Evolutionary conservation across 1,284 basidiomycete species (phyloP), one percentile per base, ranked within the genome.

Genomic region (Baeospora myosura): DNA sequence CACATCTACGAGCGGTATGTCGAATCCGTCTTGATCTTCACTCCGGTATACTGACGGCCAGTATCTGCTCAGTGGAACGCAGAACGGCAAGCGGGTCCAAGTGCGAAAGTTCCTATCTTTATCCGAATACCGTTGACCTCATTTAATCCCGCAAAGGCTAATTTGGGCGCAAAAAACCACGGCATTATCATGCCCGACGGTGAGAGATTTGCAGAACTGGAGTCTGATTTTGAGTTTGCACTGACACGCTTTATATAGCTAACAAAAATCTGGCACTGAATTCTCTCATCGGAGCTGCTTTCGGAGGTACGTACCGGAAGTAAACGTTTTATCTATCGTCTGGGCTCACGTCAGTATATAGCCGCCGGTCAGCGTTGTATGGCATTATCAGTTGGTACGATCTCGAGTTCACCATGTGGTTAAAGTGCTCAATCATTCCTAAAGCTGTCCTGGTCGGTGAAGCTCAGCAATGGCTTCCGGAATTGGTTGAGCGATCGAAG

Each of bases 331-430:
- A 3, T 17, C 16, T 10, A 4, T 4, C n/a, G 3, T 28, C 23
- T 25, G 10, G 41, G 23, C 26, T 29, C 24, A 4, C 53, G 66
- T 41, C n/a, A n/a, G n/a, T 41, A 41, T 25, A 64, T 64, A 76
- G 95, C 95, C 50, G 95, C 95, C 28, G 95, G 95, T 17, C 95
- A 98, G 62, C 78, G 95, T 42, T 98, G 94, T 68, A 95, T 95
- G 91, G 91, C 91, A 5, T 69, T 93, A 32, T 94, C 91, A 10
- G 91, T 93, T 36, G 84, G 87, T 83, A 50, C 53, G 75, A 65
- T 14, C 29, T 29, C 26, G 5, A 21, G 25, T 3, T 16, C n/a
- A 24, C 16, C n/a, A 30, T 16, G 12, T 8, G 11, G 10, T 35
- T 17, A 16, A 28, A 24, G 23, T 40, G 14, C 33, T 14, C 16